phyloP scores from a whole-genome alignment of 345 rosid species.

The Eucalyptus fibrosa region DNA sequence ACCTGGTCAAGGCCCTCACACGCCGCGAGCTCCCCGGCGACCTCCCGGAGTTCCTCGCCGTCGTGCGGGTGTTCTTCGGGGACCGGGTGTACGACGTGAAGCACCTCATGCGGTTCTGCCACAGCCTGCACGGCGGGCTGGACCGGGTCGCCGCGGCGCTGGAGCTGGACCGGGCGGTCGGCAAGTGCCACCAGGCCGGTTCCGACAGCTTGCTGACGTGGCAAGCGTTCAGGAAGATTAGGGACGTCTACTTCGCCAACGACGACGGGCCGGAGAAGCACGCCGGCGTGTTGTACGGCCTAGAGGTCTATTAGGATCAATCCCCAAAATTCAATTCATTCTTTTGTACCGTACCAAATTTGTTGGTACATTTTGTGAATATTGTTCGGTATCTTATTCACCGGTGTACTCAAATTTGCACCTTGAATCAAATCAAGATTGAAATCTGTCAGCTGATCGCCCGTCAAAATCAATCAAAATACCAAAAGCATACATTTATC shows the following conservation, averaged over 20 bases:
- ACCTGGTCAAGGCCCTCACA: conserved; percentile 71
- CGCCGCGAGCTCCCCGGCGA: conserved; percentile 35
- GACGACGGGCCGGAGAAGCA: conserved; percentile 62
- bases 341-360: neutral
- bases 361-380: neutral
- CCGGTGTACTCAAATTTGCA: neutral
- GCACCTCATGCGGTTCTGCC: conserved; percentile 64
- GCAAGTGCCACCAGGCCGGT: conserved; percentile 90
- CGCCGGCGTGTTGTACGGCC: conserved; percentile 70
- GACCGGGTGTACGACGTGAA: conserved; percentile 60
- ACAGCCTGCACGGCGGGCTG: conserved; percentile 57
- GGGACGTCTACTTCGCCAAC: conserved; percentile 41
- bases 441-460: neutral
- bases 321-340: neutral
- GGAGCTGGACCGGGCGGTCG: conserved; percentile 52
- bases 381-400: neutral
- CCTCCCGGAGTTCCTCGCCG: conserved; percentile 32
- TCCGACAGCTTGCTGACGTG: conserved; percentile 85
- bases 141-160: conserved; percentile 52
- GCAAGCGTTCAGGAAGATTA: conserved; percentile 70
- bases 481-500: neutral
- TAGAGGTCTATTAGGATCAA: conserved; percentile 25
- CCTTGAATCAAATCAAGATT: neutral
- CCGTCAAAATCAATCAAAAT: neutral
- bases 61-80: conserved; percentile 47